These are phyloP conservation scores for Aspergillus flavus DNA, from an alignment of 2,329 filamentous ascomycete genomes.

Conservation along the genomic window DNA sequence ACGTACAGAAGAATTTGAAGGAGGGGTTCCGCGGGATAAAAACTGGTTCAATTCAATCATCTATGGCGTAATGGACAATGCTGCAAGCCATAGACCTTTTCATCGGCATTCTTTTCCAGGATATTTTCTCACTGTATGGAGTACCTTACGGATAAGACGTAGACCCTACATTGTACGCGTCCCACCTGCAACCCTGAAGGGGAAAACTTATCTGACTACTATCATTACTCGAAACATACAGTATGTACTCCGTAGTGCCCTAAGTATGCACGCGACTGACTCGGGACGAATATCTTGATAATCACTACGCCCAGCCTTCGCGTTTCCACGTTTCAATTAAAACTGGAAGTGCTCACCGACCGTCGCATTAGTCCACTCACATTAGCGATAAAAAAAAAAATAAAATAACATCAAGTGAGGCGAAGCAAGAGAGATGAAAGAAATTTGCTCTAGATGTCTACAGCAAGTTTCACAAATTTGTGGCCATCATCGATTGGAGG, in stretches of 20 bases:
- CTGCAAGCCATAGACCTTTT: neutral
- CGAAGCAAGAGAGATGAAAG: neutral
- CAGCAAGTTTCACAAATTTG: neutral
- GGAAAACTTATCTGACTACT: neutral
- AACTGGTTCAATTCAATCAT: neutral
- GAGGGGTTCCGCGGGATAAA: neutral
- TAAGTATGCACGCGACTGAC: neutral
- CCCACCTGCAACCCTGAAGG: neutral
- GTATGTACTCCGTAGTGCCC: neutral
- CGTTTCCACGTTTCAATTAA: neutral
- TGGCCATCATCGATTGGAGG: neutral
- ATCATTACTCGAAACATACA: constrained; percentile 1
- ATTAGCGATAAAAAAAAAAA: neutral
- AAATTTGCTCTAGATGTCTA: neutral
- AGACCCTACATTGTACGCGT: neutral
- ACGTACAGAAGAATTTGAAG: neutral
- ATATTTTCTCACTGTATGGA: neutral
- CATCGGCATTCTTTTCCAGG: neutral
- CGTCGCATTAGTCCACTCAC: neutral
- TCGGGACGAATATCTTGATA: neutral
- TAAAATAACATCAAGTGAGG: neutral
- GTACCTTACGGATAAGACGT: neutral
- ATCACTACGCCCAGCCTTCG: constrained; percentile 5
- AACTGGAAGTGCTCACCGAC: neutral
- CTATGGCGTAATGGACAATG: neutral